phyloP scores from a whole-genome alignment of 2,329 filamentous ascomycete species.

The Niveomyces coronatus region DNA sequence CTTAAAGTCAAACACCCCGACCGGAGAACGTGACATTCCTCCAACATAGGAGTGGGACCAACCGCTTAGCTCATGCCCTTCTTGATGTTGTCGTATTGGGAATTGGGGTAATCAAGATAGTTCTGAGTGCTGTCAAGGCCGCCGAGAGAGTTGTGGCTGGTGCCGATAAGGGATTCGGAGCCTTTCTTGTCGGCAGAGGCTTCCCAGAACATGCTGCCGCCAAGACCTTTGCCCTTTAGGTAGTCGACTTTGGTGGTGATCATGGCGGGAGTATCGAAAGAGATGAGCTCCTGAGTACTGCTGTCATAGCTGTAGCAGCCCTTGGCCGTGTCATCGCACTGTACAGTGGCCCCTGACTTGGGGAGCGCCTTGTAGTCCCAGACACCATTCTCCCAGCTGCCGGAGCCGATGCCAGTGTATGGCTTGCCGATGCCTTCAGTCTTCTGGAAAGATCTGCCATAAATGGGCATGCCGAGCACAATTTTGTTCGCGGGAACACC shows the following conservation, averaged over 20 bases:
- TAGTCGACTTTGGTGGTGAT: slow-evolving; percentile 54
- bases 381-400: slow-evolving; percentile 62
- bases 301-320: slow-evolving; percentile 65
- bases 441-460: slow-evolving; percentile 19
- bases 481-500: slow-evolving; percentile 58
- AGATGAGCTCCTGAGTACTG: slow-evolving; percentile 50
- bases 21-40: too few relatives aligned
- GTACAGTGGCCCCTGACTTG: slow-evolving; percentile 44
- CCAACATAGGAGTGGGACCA: too few relatives aligned
- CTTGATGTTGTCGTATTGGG: slow-evolving; percentile 45
- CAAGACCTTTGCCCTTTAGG: slow-evolving; percentile 51
- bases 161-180: slow-evolving; percentile 48
- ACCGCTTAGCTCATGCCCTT: slow-evolving; percentile 16
- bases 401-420: slow-evolving; percentile 54
- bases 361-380: slow-evolving; percentile 79
- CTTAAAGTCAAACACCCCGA: too few relatives aligned
- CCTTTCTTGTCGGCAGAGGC: slow-evolving; percentile 56
- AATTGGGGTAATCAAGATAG: slow-evolving; percentile 40
- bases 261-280: slow-evolving; percentile 57
- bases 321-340: slow-evolving; percentile 44
- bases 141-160: slow-evolving; percentile 30
- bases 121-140: slow-evolving; percentile 38
- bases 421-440: slow-evolving; percentile 55
- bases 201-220: slow-evolving; percentile 83
- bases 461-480: slow-evolving; percentile 65